Evolutionary conservation across 2,329 filamentous ascomycete species (phyloP).

Genomic region (Xylariaceae sp.): DNA sequence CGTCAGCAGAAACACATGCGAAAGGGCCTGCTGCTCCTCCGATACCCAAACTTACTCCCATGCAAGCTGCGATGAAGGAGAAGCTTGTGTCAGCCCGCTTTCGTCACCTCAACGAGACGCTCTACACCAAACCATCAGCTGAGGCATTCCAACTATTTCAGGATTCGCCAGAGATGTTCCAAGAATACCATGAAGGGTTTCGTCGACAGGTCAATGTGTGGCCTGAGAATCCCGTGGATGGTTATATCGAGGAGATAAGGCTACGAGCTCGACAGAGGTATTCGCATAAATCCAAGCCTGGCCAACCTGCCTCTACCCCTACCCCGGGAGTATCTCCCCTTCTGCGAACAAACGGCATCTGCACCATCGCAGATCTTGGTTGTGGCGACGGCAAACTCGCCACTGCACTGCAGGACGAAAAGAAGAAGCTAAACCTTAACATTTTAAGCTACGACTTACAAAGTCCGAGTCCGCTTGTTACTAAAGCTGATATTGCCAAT

Average conservation of each 20-base stretch:
- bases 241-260: slow-evolving; percentile 76
- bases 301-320: slow-evolving; percentile 26
- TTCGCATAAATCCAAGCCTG: slow-evolving; percentile 30
- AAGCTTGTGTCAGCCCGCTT: slow-evolving; percentile 96
- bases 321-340: slow-evolving; percentile 55
- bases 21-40: slow-evolving; percentile 36
- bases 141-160: slow-evolving; percentile 85
- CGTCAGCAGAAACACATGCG: slow-evolving; percentile 25
- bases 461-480: slow-evolving; percentile 76
- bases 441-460: slow-evolving; percentile 89
- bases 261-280: slow-evolving; percentile 64
- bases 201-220: slow-evolving; percentile 93
- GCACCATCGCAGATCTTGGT: slow-evolving; percentile 87
- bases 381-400: slow-evolving; percentile 91
- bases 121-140: slow-evolving; percentile 88
- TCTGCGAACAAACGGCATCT: slow-evolving; percentile 73
- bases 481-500: slow-evolving; percentile 84
- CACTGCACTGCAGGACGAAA: slow-evolving; percentile 66
- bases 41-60: slow-evolving; percentile 76
- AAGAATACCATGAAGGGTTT: slow-evolving; percentile 96
- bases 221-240: slow-evolving; percentile 95
- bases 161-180: slow-evolving; percentile 88
- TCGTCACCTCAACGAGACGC: slow-evolving; percentile 93
- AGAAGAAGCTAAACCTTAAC: slow-evolving; percentile 71
- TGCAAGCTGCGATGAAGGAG: slow-evolving; percentile 92